Evolutionary conservation across 2,329 filamentous ascomycete species (phyloP).

Genomic region (Zalaria sp.): DNA sequence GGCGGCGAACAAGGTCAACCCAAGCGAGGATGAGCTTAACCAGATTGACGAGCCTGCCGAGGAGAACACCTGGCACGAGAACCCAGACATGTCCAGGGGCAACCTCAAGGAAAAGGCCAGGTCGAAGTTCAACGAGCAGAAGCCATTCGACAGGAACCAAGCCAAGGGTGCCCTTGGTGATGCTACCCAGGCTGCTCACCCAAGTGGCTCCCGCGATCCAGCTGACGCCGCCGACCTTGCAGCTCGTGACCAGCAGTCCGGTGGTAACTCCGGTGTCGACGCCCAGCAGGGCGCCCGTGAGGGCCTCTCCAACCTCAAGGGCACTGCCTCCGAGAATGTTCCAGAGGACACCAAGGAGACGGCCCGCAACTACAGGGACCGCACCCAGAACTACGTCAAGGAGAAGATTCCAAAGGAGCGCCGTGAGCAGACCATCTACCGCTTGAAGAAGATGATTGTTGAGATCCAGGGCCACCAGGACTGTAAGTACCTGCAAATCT

Average conservation of each 20-base stretch:
- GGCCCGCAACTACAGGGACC: conserved; percentile 28
- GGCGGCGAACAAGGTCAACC: conserved; percentile 60
- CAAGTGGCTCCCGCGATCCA: conserved; percentile 39
- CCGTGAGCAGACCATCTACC: conserved; percentile 80
- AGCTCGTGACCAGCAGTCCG: conserved; percentile 35
- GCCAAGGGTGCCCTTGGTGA: conserved; percentile 45
- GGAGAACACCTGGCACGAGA: conserved; percentile 89
- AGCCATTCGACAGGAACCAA: conserved; percentile 43
- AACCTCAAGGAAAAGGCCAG: conserved; percentile 56
- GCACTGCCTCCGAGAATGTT: conserved; percentile 43
- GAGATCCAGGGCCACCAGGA: conserved; percentile 93
- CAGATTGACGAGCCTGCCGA: conserved; percentile 74
- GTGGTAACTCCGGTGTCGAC: conserved; percentile 36
- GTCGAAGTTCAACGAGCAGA: conserved; percentile 41
- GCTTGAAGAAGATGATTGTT: conserved; percentile 93
- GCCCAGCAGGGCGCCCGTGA: conserved; percentile 33
- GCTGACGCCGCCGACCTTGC: conserved; percentile 38
- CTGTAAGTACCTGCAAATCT: conserved; percentile 36
- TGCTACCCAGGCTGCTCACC: conserved; percentile 43
- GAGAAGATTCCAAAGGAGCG: conserved; percentile 87
- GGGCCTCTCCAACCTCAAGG: conserved; percentile 36
- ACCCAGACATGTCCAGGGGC: conserved; percentile 59
- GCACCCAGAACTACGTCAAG: conserved; percentile 60
- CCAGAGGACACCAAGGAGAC: conserved; percentile 44
- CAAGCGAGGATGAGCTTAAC: conserved; percentile 58